Evolutionary conservation across 768 basidiomycete species (phyloP).

Genomic region (Xerocomellus dryophilus): DNA sequence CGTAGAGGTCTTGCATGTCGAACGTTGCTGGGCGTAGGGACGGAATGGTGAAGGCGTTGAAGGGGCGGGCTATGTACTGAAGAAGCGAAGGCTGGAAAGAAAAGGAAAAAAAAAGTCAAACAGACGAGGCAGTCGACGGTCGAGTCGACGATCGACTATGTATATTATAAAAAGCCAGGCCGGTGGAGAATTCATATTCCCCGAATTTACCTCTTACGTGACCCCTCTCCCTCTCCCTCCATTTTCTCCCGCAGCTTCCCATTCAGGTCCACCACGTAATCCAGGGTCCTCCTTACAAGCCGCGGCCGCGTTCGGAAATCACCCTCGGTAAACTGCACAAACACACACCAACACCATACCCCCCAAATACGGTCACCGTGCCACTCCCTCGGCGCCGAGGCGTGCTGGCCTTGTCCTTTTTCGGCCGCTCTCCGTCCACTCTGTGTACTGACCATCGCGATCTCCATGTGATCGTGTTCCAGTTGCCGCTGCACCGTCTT

Average conservation of each 20-base stretch:
- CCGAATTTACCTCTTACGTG: conserved; percentile 37
- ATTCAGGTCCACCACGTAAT: conserved; percentile 32
- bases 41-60: conserved; percentile 36
- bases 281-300: conserved; percentile 32
- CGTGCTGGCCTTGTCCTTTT: conserved; percentile 27
- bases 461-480: conserved; percentile 32
- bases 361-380: conserved; percentile 21
- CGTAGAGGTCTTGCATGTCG: conserved; percentile 49
- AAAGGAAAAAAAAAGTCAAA: conserved; percentile 26
- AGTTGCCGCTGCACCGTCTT: conserved; percentile 36
- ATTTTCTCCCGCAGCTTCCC: conserved; percentile 34
- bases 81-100: conserved; percentile 34
- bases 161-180: conserved; percentile 37
- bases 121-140: conserved; percentile 28
- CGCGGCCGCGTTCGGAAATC: conserved; percentile 41
- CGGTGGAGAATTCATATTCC: conserved; percentile 41
- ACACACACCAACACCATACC: conserved; percentile 19
- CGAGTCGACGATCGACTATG: conserved; percentile 34
- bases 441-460: conserved; percentile 30
- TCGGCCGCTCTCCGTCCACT: conserved; percentile 32
- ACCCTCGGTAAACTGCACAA: conserved; percentile 35
- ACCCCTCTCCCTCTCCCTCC: conserved; percentile 27
- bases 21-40: conserved; percentile 41
- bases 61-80: conserved; percentile 31
- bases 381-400: conserved; percentile 45